These are phyloP conservation scores for Rhizopus delemar DNA, from an alignment of 371 early-diverging fungal genomes.

Conservation along the genomic window DNA sequence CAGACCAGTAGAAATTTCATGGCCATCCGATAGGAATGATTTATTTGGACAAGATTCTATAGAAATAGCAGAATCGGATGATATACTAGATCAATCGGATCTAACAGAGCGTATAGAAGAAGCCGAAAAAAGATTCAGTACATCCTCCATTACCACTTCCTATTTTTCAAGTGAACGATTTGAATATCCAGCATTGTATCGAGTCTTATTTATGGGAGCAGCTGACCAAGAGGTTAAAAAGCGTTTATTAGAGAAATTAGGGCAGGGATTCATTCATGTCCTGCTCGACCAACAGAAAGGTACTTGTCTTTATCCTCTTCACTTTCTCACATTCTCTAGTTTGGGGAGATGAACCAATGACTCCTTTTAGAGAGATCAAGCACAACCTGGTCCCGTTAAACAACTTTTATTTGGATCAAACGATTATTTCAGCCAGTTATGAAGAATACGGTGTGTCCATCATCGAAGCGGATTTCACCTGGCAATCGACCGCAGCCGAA, in stretches of 20 bases:
- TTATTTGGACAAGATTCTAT: conserved; percentile 15
- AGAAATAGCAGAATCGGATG: conserved; percentile 13
- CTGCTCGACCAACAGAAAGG: conserved; percentile 12
- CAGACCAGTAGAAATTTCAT: neutral
- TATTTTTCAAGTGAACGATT: conserved; percentile 21
- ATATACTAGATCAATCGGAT: conserved; percentile 18
- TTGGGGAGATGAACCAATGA: conserved; percentile 9
- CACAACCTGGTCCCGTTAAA: conserved; percentile 34
- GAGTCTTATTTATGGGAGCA: conserved; percentile 46
- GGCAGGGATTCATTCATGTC: conserved; percentile 34
- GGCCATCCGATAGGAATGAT: neutral
- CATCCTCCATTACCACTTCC: conserved; percentile 21
- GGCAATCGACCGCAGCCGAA: conserved; percentile 26
- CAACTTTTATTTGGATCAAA: conserved; percentile 20
- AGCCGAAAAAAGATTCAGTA: conserved; percentile 24
- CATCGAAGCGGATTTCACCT: conserved; percentile 53
- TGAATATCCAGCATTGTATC: conserved; percentile 29
- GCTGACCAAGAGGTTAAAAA: conserved; percentile 34
- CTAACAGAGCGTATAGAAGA: conserved; percentile 14
- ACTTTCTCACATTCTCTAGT: neutral
- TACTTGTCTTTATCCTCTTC: neutral
- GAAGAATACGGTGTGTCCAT: conserved; percentile 49
- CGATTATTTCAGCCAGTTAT: conserved; percentile 27
- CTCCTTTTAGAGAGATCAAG: conserved; percentile 36
- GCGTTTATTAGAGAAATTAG: conserved; percentile 35